Percentiles rank a stretch among this genome's conserved stretches.
Conservation (phyloP, 495 filamentous ascomycete genomes). For the Xylaria acuta region DNA sequence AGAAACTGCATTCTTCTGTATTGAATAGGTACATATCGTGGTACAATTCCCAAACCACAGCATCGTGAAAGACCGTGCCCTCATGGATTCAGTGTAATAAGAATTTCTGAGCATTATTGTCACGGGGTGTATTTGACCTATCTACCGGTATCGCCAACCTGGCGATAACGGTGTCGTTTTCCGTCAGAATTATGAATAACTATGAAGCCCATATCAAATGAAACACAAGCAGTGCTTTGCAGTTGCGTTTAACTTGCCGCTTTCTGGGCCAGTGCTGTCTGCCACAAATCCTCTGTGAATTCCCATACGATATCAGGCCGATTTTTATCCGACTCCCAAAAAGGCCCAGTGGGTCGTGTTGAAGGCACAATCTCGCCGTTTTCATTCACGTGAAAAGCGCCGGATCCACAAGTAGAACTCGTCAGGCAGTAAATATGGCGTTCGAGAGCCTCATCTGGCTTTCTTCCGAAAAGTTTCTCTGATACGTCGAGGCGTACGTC, state of each 20-base stretch:
- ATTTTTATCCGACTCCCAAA: neutral
- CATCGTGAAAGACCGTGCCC: neutral
- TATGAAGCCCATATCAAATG: neutral
- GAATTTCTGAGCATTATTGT: neutral
- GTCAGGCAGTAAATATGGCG: constrained; percentile 1
- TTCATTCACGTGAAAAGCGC: neutral
- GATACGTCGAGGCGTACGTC: neutral
- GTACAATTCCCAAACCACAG: neutral
- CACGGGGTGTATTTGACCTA: too few species aligned
- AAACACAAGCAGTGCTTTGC: neutral
- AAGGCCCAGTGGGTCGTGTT: neutral
- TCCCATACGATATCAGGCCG: neutral
- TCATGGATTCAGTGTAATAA: neutral
- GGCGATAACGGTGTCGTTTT: too few species aligned
- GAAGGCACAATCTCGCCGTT: neutral
- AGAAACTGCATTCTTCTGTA: neutral
- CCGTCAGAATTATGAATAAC: neutral
- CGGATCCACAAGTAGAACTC: neutral
- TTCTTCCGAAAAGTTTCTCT: neutral
- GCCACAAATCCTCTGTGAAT: neutral
- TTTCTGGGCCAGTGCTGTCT: neutral
- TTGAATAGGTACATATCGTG: neutral
- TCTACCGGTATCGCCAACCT: too few species aligned
- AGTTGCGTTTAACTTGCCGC: neutral
- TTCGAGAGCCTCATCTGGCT: neutral